Evolutionary conservation across 768 basidiomycete species (phyloP).

Genomic region (Suillus subaureus): DNA sequence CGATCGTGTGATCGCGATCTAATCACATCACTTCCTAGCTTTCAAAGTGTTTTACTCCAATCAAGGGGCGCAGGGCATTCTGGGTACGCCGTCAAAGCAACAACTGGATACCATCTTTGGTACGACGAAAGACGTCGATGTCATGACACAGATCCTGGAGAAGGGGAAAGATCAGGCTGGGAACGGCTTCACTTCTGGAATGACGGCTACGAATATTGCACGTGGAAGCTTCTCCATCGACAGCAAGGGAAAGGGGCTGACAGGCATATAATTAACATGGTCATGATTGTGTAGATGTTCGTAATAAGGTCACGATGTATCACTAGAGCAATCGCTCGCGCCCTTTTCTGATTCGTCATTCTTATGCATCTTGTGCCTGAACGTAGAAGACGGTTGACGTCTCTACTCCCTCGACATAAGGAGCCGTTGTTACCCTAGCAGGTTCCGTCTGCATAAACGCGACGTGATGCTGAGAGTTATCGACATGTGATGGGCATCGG

Average conservation of each 20-base stretch:
- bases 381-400: constrained; percentile 4
- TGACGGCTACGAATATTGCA: constrained; percentile 18
- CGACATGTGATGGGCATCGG: not conserved
- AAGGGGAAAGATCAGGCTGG: constrained; percentile 61
- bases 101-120: constrained; percentile 77
- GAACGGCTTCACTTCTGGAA: constrained; percentile 43
- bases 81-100: constrained; percentile 78
- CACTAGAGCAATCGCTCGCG: constrained; percentile 11
- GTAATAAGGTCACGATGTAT: constrained; percentile 19
- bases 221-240: constrained; percentile 42
- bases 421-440: not conserved
- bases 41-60: constrained; percentile 70
- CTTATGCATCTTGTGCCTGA: not conserved
- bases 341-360: too few species aligned
- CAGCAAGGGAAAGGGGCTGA: constrained; percentile 40
- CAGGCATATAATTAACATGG: constrained; percentile 32
- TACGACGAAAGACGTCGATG: constrained; percentile 64
- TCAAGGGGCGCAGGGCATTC: constrained; percentile 79
- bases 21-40: constrained; percentile 41
- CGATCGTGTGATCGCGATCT: not conserved
- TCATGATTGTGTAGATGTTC: not conserved
- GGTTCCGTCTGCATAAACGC: constrained; percentile 1
- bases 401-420: constrained; percentile 6
- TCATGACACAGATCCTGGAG: constrained; percentile 58
- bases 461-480: not conserved